Evolutionary conservation across 192 early-diverging fungal genomes (phyloP).

Genomic region (Dispira simplex): DNA sequence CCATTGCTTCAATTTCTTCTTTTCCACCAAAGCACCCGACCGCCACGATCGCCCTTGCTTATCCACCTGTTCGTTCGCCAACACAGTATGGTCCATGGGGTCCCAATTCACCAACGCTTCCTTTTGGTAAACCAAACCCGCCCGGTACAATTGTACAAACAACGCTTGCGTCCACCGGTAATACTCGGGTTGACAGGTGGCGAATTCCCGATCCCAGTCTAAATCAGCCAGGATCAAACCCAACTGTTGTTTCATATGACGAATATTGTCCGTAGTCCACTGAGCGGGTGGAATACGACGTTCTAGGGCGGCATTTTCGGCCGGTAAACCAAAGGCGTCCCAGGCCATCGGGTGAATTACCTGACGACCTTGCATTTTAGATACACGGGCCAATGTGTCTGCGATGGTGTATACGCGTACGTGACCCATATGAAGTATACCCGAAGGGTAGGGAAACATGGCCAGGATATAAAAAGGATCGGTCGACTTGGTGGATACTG

Average conservation of each 20-base stretch:
- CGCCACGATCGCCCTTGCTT: conserved; percentile 73
- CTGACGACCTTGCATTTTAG: conserved; percentile 52
- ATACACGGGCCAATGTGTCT: conserved; percentile 67
- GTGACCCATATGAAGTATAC: conserved; percentile 89
- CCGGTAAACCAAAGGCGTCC: conserved; percentile 97
- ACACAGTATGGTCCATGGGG: conserved; percentile 85
- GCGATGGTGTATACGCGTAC: conserved; percentile 91
- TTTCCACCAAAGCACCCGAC: conserved; percentile 84
- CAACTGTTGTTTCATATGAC: conserved; percentile 68
- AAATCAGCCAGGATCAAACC: conserved; percentile 57
- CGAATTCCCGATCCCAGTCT: conserved; percentile 85
- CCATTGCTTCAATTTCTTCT: conserved; percentile 76
- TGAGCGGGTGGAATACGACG: conserved; percentile 52
- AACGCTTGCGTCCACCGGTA: conserved; percentile 92
- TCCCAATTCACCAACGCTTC: conserved; percentile 95
- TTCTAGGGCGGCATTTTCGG: conserved; percentile 92
- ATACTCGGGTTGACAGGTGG: conserved; percentile 75
- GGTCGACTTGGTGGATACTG: no score
- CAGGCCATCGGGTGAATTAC: conserved; percentile 92
- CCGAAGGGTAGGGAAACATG: conserved; percentile 97
- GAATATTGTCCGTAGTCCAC: conserved; percentile 81
- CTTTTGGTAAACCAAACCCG: conserved; percentile 74
- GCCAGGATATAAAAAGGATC: conserved; percentile 67
- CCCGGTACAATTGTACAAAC: conserved; percentile 62
- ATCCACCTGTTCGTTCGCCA: conserved; percentile 95